Percentiles rank a stretch among this genome's conserved stretches.
Evolutionary conservation across 2,329 filamentous ascomycete genomes (phyloP).

Genomic region (Fusarium dlaminii): DNA sequence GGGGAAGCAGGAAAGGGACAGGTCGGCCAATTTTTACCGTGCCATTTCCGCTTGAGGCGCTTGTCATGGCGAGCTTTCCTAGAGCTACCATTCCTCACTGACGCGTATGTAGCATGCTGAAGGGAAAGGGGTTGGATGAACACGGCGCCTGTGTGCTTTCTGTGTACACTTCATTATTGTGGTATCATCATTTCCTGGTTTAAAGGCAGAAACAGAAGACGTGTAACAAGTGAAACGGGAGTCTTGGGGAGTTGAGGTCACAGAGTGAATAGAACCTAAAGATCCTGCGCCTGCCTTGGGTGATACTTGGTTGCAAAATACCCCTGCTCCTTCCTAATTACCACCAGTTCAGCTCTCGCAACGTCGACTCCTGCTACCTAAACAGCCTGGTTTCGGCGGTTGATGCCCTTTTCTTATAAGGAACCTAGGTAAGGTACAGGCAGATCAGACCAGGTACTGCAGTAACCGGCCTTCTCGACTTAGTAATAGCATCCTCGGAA

Average conservation of each 20-base stretch:
- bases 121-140: slow-evolving; percentile 24
- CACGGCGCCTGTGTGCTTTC: not conserved
- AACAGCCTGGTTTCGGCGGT: not conserved
- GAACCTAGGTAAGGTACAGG: not conserved
- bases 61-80: slow-evolving; percentile 37
- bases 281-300: not conserved
- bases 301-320: not conserved
- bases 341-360: slow-evolving; percentile 8
- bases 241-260: not conserved
- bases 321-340: slow-evolving; percentile 7
- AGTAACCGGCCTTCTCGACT: not conserved
- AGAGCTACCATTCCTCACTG: slow-evolving; percentile 21
- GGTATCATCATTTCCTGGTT: not conserved
- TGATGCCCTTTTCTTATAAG: not conserved
- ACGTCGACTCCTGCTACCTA: not conserved
- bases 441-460: not conserved
- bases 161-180: not conserved
- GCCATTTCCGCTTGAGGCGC: slow-evolving; percentile 24
- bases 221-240: not conserved
- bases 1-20: not conserved
- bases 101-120: not conserved
- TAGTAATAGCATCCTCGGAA: not conserved
- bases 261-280: not conserved
- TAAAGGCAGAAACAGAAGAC: not conserved
- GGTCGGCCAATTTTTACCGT: slow-evolving; percentile 9